Conservation (phyloP, 75 land plant genomes). For the Cunninghamia lanceolata region DNA sequence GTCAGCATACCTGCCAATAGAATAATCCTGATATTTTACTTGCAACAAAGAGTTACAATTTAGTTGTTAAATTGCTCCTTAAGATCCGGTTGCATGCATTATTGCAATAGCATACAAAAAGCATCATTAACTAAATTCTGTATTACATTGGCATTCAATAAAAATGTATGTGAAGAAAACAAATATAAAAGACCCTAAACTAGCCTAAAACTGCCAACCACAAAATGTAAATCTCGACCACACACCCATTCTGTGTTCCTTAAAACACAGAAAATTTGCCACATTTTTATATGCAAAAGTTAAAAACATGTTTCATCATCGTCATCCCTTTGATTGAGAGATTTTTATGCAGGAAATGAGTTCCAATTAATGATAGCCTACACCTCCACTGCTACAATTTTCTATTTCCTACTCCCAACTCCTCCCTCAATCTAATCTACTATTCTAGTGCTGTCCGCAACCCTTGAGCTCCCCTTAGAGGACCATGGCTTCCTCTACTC, state of each 20-base stretch:
- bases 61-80: neutral
- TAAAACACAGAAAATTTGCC: neutral
- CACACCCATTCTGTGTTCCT: neutral
- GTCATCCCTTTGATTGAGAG: neutral
- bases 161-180: neutral
- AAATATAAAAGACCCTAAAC: neutral
- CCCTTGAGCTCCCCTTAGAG: neutral
- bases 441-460: neutral
- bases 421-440: neutral
- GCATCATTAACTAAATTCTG: neutral
- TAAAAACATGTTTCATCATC: neutral
- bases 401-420: neutral
- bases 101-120: neutral
- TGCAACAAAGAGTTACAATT: neutral
- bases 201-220: neutral
- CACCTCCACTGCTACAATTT: neutral
- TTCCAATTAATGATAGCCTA: neutral
- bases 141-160: neutral
- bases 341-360: neutral
- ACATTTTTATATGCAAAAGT: neutral
- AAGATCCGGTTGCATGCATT: neutral
- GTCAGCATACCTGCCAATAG: slow-evolving; percentile 65
- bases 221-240: neutral
- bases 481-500: neutral
- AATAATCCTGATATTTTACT: neutral